Percentiles rank a stretch among this genome's conserved stretches.
These are phyloP conservation scores for Puya raimondii DNA, from an alignment of 176 grass and related monocot species.

Conservation along the genomic window DNA sequence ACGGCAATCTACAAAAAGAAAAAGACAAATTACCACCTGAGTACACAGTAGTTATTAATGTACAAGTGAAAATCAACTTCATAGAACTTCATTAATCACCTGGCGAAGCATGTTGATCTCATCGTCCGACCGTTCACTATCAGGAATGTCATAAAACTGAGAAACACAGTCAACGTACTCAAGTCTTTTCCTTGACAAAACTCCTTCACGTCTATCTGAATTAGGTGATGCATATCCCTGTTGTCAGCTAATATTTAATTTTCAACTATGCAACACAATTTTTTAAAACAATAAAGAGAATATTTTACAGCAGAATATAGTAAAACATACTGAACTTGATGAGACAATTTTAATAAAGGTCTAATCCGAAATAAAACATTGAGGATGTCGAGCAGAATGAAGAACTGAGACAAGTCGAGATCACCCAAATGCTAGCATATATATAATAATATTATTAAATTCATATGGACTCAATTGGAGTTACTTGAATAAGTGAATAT, in stretches of 20 bases:
- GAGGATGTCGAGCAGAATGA: neutral
- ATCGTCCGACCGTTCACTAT: constrained; percentile 86
- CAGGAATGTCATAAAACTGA: constrained; percentile 87
- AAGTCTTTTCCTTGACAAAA: constrained; percentile 84
- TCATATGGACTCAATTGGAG: neutral
- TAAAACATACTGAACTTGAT: neutral
- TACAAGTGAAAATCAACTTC: neutral
- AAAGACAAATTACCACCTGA: neutral
- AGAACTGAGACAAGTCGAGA: neutral
- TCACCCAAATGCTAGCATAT: neutral
- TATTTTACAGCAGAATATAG: constrained; percentile 1
- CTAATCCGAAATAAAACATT: neutral
- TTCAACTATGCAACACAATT: constrained; percentile 32
- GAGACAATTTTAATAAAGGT: too few species aligned
- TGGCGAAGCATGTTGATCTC: constrained; percentile 99
- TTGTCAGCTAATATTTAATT: constrained; percentile 71
- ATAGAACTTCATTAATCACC: constrained; percentile 27
- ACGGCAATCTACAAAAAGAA: constrained; percentile 43
- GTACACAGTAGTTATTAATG: neutral
- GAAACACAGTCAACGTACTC: constrained; percentile 98
- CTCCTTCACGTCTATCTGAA: constrained; percentile 78
- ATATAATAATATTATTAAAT: neutral
- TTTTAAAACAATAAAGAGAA: constrained; percentile 18
- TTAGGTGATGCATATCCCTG: constrained; percentile 99
- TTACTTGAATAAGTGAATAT: neutral